phyloP scores from a whole-genome alignment of 2,329 filamentous ascomycete genomes.

The Fusarium sp. region DNA sequence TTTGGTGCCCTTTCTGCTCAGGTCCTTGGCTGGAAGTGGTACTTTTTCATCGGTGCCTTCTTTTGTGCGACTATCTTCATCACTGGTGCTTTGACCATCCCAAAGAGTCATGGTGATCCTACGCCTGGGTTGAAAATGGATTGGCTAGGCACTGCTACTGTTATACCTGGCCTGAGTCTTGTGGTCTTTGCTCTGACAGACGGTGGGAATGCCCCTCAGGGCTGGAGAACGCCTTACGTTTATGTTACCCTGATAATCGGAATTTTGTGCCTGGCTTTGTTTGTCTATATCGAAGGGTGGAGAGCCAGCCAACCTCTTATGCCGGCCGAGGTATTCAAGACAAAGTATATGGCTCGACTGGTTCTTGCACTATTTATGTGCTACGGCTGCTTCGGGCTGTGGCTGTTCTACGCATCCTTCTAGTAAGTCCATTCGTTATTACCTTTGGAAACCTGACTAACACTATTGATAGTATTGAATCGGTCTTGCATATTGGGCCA shows the following conservation, averaged over 20 bases:
- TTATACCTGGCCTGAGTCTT: constrained; percentile 73
- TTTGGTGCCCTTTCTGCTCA: constrained; percentile 72
- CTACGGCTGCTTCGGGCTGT: constrained; percentile 76
- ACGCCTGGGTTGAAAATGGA: constrained; percentile 66
- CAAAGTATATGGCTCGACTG: constrained; percentile 75
- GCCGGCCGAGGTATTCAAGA: constrained; percentile 74
- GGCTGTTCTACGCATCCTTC: constrained; percentile 75
- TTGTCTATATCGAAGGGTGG: constrained; percentile 79
- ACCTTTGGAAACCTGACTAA: neutral
- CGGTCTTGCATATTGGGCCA: constrained; percentile 67
- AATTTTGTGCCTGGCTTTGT: constrained; percentile 65
- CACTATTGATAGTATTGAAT: constrained; percentile 61
- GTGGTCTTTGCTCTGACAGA: constrained; percentile 82
- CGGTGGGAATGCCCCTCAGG: constrained; percentile 72
- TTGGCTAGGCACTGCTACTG: constrained; percentile 70
- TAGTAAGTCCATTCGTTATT: constrained; percentile 58
- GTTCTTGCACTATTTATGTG: constrained; percentile 70
- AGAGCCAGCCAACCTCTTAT: constrained; percentile 75
- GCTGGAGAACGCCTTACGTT: constrained; percentile 81
- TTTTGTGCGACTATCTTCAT: constrained; percentile 56
- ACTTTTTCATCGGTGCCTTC: constrained; percentile 72
- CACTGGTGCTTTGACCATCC: constrained; percentile 57
- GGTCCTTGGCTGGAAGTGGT: constrained; percentile 73
- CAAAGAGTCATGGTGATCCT: constrained; percentile 46
- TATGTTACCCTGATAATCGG: constrained; percentile 73